Conservation (phyloP, 495 filamentous ascomycete species). For the Aspergillus diversus region DNA sequence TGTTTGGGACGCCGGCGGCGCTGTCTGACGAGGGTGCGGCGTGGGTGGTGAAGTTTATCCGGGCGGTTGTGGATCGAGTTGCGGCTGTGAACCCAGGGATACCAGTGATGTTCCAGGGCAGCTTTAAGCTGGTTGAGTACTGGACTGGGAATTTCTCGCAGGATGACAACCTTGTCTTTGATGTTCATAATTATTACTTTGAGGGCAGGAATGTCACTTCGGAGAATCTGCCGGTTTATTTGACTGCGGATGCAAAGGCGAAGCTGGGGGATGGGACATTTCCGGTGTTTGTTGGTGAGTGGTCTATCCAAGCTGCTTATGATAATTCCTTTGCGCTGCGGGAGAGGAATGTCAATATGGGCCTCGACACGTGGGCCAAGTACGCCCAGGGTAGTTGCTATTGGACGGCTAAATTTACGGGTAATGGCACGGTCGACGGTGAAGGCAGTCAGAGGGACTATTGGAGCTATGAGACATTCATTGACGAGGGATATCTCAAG, state of each 20-base stretch:
- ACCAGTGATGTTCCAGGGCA: constrained; percentile 36
- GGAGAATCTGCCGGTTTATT: constrained; percentile 25
- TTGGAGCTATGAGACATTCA: constrained; percentile 31
- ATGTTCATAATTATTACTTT: constrained; percentile 38
- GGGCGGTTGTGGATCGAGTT: constrained; percentile 29
- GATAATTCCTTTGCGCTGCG: constrained; percentile 31
- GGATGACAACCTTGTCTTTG: constrained; percentile 34
- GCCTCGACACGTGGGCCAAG: constrained; percentile 26
- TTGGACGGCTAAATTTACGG: constrained; percentile 34
- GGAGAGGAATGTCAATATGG: constrained; percentile 28
- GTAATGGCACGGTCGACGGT: constrained; percentile 22
- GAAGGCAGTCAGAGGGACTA: constrained; percentile 33
- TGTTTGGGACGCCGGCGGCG: constrained; percentile 36
- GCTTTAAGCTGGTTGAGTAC: constrained; percentile 31
- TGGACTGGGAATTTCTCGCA: constrained; percentile 29
- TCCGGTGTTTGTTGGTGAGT: constrained; percentile 38
- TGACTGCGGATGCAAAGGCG: constrained; percentile 27
- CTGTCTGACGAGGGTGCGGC: constrained; percentile 30
- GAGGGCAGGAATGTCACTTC: constrained; percentile 30
- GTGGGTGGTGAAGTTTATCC: constrained; percentile 35
- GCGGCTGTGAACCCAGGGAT: constrained; percentile 21
- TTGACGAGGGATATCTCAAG: constrained; percentile 20
- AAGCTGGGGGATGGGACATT: constrained; percentile 33
- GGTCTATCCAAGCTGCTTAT: constrained; percentile 31
- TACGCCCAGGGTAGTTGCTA: constrained; percentile 31